phyloP scores from a whole-genome alignment of 495 filamentous ascomycete genomes.

The Tuber calosporum region DNA sequence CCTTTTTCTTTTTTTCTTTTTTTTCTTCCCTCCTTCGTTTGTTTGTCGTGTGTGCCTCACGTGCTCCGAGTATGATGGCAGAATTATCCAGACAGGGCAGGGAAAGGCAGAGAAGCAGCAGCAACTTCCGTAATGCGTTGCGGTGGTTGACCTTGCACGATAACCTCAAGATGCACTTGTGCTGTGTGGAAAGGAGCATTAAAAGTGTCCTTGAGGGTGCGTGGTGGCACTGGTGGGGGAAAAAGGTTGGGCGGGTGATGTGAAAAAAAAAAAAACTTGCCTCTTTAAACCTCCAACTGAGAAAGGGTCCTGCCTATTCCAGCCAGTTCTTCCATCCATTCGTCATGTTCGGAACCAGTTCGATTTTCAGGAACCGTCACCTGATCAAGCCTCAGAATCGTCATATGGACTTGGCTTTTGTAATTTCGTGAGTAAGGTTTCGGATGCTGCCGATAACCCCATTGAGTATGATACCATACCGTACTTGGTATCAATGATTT shows the following conservation, averaged over 20 bases:
- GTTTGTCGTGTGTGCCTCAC: background rate
- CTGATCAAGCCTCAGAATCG: background rate
- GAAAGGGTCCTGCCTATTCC: conserved; percentile 1
- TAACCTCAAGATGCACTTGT: background rate
- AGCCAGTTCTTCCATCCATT: background rate
- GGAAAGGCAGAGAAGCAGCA: background rate
- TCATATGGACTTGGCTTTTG: background rate
- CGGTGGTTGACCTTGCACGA: background rate
- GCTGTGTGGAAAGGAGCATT: background rate
- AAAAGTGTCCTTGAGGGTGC: background rate
- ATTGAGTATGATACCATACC: too few relatives aligned
- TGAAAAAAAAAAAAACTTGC: background rate
- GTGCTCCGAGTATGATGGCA: background rate
- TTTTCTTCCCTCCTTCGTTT: background rate
- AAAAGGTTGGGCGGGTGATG: too few relatives aligned
- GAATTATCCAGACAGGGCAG: background rate
- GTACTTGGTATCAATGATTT: background rate
- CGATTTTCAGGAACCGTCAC: background rate
- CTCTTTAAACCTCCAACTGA: background rate
- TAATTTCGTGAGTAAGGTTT: background rate
- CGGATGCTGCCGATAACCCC: background rate
- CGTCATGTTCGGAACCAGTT: background rate
- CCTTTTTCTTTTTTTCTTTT: background rate
- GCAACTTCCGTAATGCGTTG: background rate
- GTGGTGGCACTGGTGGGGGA: too few relatives aligned